Evolutionary conservation across 1,284 basidiomycete species (phyloP), one percentile per base, ranked within the genome.

Genomic region (Hemileia vastatrix): DNA sequence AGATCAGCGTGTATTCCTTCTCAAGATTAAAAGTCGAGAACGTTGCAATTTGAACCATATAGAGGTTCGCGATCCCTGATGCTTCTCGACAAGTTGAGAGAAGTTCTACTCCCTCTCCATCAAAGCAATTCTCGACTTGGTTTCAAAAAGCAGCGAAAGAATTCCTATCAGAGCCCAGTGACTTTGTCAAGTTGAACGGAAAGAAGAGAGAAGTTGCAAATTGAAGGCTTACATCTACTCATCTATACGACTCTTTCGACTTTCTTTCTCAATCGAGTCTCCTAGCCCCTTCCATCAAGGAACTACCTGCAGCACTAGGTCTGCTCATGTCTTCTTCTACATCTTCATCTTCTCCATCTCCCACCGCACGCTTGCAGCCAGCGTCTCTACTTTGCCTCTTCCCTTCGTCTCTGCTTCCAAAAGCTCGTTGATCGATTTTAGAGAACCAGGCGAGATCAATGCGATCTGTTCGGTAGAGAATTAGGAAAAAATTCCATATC

Each of bases 401-500:
- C 87, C 90, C 73, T 96, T 82, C 24, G 79, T 78, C 68, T 83
- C 90, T 70, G 86, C 86, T 73, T 93, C 87, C 57, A 97, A 78
- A 33, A 97, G 77, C 65, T 97, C 91, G 71, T 88, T 90, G 71
- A 98, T 83, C 19, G 87, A 80, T 49, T 88, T 84, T 81, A 96
- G 92, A 69, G 90, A 85, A 44, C 87, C 84, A 3, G 95, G 94
- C 73, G 95, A 91, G 70, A 98, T 96, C 54, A 91, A 81, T 75
- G 94, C 83, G 54, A 87, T 83, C 91, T 94, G 70, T 4, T 36
- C 15, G 6, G 53, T 66, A 58, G n/a, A 65, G 36, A 27, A 54
- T 44, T 36, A 44, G 23, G 9, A 55, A 24, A 3, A 43, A 6
- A 31, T 11, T 4, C 1, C 3, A 27, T 32, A 43, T 44, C 13